Percentiles rank a stretch among this genome's conserved stretches.
phyloP scores from a whole-genome alignment of 768 basidiomycete species.

The Russula foetens region DNA sequence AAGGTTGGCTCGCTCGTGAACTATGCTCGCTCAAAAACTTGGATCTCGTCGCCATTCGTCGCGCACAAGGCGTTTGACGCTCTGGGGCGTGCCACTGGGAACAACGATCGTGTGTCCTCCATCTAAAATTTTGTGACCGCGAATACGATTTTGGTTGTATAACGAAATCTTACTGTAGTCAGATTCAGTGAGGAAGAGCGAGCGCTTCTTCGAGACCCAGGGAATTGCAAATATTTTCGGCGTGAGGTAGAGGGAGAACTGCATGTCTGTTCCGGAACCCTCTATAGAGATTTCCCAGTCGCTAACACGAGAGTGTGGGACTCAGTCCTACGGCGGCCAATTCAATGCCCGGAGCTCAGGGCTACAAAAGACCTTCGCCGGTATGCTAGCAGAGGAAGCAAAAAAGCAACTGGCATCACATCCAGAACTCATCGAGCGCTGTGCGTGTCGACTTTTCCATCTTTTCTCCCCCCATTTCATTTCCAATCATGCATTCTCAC shows the following conservation, averaged over 20 bases:
- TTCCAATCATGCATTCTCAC: neutral
- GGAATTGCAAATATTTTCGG: constrained; percentile 41
- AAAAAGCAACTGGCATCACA: constrained; percentile 42
- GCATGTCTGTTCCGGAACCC: neutral
- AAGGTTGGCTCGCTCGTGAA: constrained; percentile 41
- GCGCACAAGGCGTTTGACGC: constrained; percentile 34
- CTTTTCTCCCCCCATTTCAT: neutral
- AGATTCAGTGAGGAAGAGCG: constrained; percentile 9
- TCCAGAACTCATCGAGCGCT: constrained; percentile 51
- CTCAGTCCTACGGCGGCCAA: constrained; percentile 22
- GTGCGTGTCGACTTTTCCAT: constrained; percentile 27
- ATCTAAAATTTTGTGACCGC: too few relatives aligned
- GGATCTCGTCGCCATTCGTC: constrained; percentile 43
- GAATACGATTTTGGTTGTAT: neutral
- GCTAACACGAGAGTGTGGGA: neutral
- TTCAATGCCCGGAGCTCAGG: constrained; percentile 34
- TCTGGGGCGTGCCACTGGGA: constrained; percentile 28
- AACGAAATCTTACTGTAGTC: neutral
- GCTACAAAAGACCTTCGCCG: constrained; percentile 28
- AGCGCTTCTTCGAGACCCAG: constrained; percentile 37
- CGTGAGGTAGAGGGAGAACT: constrained; percentile 37
- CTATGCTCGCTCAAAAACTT: constrained; percentile 53
- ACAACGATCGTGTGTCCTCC: constrained; percentile 35
- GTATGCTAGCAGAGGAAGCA: constrained; percentile 36
- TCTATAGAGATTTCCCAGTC: neutral